phyloP scores from a whole-genome alignment of 2,329 filamentous ascomycete genomes.

The Fusarium tuaranense region DNA sequence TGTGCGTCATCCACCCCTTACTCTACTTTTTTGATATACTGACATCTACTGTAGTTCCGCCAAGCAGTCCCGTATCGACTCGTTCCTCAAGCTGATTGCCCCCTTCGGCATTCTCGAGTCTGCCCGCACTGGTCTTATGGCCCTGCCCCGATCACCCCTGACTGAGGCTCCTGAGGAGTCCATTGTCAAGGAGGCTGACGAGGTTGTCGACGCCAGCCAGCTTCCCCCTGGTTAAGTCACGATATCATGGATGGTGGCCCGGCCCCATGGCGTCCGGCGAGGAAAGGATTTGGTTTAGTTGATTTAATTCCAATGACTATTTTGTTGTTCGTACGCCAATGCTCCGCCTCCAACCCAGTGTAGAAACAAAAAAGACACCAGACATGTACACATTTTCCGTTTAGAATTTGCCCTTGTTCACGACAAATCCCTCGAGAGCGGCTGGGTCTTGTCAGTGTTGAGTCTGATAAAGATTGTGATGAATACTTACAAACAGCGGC shows the following conservation, averaged over 20 bases:
- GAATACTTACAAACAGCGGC: conserved; percentile 77
- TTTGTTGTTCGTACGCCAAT: conserved; percentile 42
- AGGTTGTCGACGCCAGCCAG: conserved; percentile 93
- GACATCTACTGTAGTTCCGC: conserved; percentile 72
- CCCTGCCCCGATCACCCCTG: conserved; percentile 91
- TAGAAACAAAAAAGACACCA: conserved; percentile 29
- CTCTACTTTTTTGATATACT: conserved; percentile 20
- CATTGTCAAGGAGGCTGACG: conserved; percentile 85
- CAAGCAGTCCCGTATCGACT: conserved; percentile 93
- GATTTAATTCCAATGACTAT: conserved; percentile 45
- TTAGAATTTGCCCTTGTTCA: conserved; percentile 87
- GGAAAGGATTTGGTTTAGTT: conserved; percentile 43
- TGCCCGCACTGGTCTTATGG: conserved; percentile 95
- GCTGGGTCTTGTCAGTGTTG: conserved; percentile 57
- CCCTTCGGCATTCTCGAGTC: conserved; percentile 98
- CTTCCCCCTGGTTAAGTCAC: conserved; percentile 83
- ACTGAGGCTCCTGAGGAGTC: conserved; percentile 78
- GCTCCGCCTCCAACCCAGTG: conserved; percentile 29
- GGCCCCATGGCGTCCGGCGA: conserved; percentile 44
- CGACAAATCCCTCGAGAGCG: conserved; percentile 87
- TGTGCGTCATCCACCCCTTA: conserved; percentile 69
- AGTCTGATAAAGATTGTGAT: background rate
- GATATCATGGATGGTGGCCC: conserved; percentile 23
- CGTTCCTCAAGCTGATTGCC: conserved; percentile 93
- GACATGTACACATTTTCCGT: background rate